Base-by-base conservation (phyloP, 1,284 basidiomycete species). In the Malassezia obtusa region DNA sequence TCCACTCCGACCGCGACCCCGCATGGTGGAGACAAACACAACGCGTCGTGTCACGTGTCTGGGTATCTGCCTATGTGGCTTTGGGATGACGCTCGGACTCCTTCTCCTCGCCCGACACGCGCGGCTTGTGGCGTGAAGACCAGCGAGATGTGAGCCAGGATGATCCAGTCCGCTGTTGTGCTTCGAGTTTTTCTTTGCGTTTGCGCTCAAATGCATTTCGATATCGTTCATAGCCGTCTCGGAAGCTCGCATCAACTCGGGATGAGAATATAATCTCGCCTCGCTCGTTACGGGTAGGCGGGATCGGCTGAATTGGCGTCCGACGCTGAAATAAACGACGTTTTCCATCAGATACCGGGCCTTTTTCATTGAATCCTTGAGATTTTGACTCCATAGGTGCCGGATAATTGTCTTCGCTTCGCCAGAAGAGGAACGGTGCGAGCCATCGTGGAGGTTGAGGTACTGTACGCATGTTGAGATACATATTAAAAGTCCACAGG, bases 221-320 rank as follows among this genome's bases (percentile, higher is more conserved):
- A 74, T 96, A 92, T 14, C 87, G 81, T 75, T 95, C 90, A 76
- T 98, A 98, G 0, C 86, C 82, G 51, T 95, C 90, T 24, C 87
- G 80, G 74, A 98, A 98, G 10, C 76, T 72, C 38, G 80, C 80
- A 58, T 87, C 84, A 30, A 98, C 87, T 41, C 86, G 82, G 12
- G 84, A 87, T 12, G 87, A 90, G 75, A 98, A 95, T 60, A 98
- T 91, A 58, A 98, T 82, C 70, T 98, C 92, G 41, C 94, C 92
- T 12, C 91, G 83, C 3, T 91, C 89, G 75, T 92, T 95, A 32
- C 78, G 79, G 6, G 87, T 80, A 0, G 89, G 89, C 1, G 91
- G 90, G 35, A 95, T 92, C 9, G 35, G 30, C 7, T 17, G 21
- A 12, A 43, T 30, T 9, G 30, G 24, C 4, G 24, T 26, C 17